A percentile compares a stretch with the other conserved stretches of the same genome.
Conservation (phyloP, 2,329 filamentous ascomycete species). For the Diaporthe sp. region DNA sequence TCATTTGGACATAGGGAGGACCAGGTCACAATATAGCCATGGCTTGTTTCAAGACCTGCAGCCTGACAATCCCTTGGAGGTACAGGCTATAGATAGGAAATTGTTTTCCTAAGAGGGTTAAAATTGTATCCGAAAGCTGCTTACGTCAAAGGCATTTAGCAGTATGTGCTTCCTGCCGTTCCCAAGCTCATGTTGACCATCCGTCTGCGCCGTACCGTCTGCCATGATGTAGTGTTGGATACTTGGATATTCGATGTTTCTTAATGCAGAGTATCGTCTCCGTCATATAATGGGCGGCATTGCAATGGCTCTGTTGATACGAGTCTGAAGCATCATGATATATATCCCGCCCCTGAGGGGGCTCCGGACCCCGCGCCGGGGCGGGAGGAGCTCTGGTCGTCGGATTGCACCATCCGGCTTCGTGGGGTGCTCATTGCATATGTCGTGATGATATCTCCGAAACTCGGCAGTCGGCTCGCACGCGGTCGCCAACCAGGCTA, state of each 20-base stretch:
- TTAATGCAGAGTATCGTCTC: not conserved
- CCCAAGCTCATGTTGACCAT: slow-evolving; percentile 35
- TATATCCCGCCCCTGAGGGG: not conserved
- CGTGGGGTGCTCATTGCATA: slow-evolving; percentile 17
- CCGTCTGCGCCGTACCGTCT: not conserved
- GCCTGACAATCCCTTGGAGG: no score
- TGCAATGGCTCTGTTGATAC: not conserved
- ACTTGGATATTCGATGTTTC: no score
- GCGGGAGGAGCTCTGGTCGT: not conserved
- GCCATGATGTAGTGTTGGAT: slow-evolving; percentile 4
- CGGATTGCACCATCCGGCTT: slow-evolving; percentile 8
- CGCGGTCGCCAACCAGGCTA: slow-evolving; percentile 8
- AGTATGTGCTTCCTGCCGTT: slow-evolving; percentile 66
- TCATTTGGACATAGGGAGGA: no score
- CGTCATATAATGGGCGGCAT: not conserved
- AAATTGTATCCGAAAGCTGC: no score
- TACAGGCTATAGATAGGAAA: no score
- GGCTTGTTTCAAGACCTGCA: no score
- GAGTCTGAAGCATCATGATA: not conserved
- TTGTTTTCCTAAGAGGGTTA: no score
- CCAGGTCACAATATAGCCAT: no score
- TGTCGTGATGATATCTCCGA: slow-evolving; percentile 32
- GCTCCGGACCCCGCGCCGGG: slow-evolving; percentile 19
- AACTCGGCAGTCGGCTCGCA: slow-evolving; percentile 32
- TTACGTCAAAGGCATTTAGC: slow-evolving; percentile 71